Percentiles rank a stretch among this genome's conserved stretches.
Evolutionary conservation across 208 protist genomes (phyloP).

Genomic region (Polymyxa betae): DNA sequence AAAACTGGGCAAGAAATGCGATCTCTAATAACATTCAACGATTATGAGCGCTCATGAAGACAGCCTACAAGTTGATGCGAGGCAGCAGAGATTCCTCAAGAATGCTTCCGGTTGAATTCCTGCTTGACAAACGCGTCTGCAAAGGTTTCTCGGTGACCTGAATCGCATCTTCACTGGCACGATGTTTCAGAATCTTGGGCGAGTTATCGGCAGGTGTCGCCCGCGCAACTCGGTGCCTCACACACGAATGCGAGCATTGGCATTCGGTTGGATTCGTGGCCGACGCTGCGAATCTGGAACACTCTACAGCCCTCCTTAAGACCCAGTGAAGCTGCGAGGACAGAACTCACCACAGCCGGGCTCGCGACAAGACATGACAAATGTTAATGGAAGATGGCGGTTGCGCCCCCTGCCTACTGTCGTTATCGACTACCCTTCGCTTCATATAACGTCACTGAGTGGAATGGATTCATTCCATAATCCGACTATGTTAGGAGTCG

Average conservation of each 20-base stretch:
- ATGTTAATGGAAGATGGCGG: no score
- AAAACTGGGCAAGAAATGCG: no score
- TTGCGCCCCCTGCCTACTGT: no score
- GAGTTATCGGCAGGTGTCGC: not conserved
- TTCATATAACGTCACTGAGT: no score
- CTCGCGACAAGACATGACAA: constrained; percentile 7
- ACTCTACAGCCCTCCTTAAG: not conserved
- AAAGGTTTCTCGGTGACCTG: not conserved
- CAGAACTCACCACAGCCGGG: not conserved
- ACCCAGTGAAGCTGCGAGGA: not conserved
- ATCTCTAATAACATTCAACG: no score
- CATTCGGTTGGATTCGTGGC: not conserved
- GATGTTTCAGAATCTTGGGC: not conserved
- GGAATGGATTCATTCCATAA: no score
- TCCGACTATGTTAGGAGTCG: no score
- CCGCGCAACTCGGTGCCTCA: not conserved
- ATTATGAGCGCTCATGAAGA: no score
- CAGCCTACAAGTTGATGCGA: no score
- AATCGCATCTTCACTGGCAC: no score
- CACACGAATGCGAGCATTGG: constrained; percentile 39
- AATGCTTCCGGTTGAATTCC: not conserved
- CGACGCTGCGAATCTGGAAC: not conserved
- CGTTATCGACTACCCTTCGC: no score
- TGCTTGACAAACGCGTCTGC: not conserved
- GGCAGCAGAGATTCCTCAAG: no score